Percentiles rank a stretch among this genome's conserved stretches.
Conservation (phyloP, 345 rosid genomes). For the Salix arbutifolia region DNA sequence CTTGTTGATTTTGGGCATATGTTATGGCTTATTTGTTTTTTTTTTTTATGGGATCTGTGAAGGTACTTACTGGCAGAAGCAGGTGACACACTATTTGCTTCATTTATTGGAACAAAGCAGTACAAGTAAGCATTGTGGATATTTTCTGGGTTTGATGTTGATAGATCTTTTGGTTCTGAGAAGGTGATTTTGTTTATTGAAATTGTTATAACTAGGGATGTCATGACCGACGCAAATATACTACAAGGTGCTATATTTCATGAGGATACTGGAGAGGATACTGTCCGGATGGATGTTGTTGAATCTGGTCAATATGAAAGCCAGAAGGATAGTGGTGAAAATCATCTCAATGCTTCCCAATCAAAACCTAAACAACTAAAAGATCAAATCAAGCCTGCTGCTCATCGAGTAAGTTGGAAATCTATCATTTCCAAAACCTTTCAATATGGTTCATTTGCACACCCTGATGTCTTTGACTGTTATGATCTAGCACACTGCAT, state of each 20-base stretch:
- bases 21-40: background rate
- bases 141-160: background rate
- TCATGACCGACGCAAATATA: constrained; percentile 89
- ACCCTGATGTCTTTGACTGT: background rate
- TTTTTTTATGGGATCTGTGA: constrained; percentile 18
- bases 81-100: constrained; percentile 92
- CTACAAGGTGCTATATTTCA: constrained; percentile 91
- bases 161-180: background rate
- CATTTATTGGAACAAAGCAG: constrained; percentile 91
- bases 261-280: constrained; percentile 57
- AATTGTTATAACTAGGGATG: constrained; percentile 52
- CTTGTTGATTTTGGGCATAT: background rate
- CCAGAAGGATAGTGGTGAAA: constrained; percentile 46
- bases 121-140: constrained; percentile 59
- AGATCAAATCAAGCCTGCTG: constrained; percentile 81
- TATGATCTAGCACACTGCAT: background rate
- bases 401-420: constrained; percentile 70
- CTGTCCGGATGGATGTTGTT: constrained; percentile 33
- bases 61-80: constrained; percentile 95
- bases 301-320: constrained; percentile 41
- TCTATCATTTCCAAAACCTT: background rate
- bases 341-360: constrained; percentile 38
- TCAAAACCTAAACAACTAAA: constrained; percentile 49
- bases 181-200: constrained; percentile 5
- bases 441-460: background rate